phyloP scores from a whole-genome alignment of 768 basidiomycete genomes.

The Sistotremastrum niveocremeum region DNA sequence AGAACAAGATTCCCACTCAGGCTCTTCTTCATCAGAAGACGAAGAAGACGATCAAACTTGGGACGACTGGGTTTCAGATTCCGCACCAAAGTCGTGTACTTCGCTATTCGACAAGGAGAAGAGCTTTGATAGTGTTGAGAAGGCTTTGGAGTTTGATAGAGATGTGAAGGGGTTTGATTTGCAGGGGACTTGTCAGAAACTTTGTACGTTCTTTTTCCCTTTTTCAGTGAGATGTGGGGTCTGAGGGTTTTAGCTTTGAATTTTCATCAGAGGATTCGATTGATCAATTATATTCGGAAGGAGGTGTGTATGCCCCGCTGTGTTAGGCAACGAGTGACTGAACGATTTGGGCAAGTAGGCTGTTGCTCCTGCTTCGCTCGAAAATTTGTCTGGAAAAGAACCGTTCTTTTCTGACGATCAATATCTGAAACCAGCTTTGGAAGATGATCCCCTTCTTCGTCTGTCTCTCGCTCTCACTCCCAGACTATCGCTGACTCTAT shows the following conservation, averaged over 20 bases:
- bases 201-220: conserved; percentile 49
- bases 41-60: conserved; percentile 46
- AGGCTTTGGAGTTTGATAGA: conserved; percentile 51
- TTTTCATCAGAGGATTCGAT: conserved; percentile 61
- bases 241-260: no score
- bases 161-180: conserved; percentile 50
- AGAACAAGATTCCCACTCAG: conserved; percentile 3
- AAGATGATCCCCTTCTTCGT: conserved; percentile 88
- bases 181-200: conserved; percentile 28
- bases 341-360: conserved; percentile 28
- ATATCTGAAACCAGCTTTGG: conserved; percentile 68
- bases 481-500: not conserved
- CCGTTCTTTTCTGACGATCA: conserved; percentile 58
- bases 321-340: not conserved
- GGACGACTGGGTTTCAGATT: conserved; percentile 74
- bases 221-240: no score
- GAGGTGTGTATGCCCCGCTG: conserved; percentile 28
- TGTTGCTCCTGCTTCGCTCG: conserved; percentile 30
- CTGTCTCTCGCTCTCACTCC: conserved; percentile 21
- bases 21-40: conserved; percentile 14
- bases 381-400: conserved; percentile 42
- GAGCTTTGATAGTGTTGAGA: conserved; percentile 41
- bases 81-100: conserved; percentile 36
- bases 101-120: conserved; percentile 63
- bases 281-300: conserved; percentile 81